Conservation (phyloP, 495 filamentous ascomycete species). For the Neurospora intermedia region DNA sequence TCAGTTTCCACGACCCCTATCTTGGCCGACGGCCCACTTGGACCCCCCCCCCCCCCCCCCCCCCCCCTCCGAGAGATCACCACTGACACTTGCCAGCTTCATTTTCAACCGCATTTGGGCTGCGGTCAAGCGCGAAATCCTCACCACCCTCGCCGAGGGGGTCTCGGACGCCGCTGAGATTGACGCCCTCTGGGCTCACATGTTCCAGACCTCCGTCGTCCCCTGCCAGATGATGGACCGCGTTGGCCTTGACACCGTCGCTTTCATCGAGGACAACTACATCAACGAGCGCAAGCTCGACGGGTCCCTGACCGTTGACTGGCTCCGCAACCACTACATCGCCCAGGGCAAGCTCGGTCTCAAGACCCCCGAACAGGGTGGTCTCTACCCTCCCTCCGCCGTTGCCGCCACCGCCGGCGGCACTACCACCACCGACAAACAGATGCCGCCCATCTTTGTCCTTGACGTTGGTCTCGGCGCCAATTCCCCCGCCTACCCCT, state of each 20-base stretch:
- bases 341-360: constrained; percentile 21
- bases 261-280: constrained; percentile 20
- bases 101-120: constrained; percentile 51
- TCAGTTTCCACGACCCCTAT: neutral
- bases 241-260: constrained; percentile 37
- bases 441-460: constrained; percentile 2
- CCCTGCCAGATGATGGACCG: constrained; percentile 4
- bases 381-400: neutral
- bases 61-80: neutral
- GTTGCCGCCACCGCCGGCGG: neutral
- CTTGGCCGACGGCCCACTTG: neutral
- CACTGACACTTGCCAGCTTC: constrained; percentile 16
- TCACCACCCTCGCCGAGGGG: constrained; percentile 36
- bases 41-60: too few species aligned
- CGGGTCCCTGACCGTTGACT: constrained; percentile 22
- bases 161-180: constrained; percentile 35
- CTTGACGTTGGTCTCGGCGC: constrained; percentile 11
- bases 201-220: constrained; percentile 3
- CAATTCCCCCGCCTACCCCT: neutral
- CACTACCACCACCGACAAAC: neutral
- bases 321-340: constrained; percentile 22
- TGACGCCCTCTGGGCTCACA: constrained; percentile 30
- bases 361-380: constrained; percentile 2
- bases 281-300: constrained; percentile 28
- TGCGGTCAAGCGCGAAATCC: constrained; percentile 38